A percentile compares a stretch with the other conserved stretches of the same genome.
Evolutionary conservation across 768 basidiomycete genomes (phyloP).

Genomic region (Hirschioporus abietinus): DNA sequence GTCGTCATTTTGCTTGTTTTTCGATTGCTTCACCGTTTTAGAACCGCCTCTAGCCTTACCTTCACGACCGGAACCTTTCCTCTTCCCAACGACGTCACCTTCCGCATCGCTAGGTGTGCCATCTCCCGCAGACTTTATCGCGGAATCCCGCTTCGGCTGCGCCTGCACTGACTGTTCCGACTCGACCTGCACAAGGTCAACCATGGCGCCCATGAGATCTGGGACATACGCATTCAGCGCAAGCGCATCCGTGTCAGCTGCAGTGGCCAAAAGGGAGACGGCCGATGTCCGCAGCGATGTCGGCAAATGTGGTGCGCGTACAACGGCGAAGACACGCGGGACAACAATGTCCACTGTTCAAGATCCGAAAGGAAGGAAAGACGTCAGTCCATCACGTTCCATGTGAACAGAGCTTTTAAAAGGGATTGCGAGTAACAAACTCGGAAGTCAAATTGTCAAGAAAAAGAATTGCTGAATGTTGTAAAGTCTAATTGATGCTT

Average conservation of each 20-base stretch:
- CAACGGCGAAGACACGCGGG: constrained; percentile 60
- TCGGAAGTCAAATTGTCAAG: neutral
- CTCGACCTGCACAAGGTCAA: constrained; percentile 74
- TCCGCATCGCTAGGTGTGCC: neutral
- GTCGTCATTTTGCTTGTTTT: constrained; percentile 7
- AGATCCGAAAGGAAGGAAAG: neutral
- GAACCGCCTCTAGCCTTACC: neutral
- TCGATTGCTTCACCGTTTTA: constrained; percentile 12
- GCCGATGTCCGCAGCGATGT: constrained; percentile 68
- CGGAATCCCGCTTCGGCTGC: constrained; percentile 6
- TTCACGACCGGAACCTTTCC: neutral
- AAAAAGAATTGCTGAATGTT: neutral
- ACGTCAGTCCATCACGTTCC: neutral
- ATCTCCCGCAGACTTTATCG: constrained; percentile 3
- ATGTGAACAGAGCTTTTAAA: neutral
- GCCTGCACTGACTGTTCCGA: constrained; percentile 28
- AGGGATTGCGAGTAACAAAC: neutral
- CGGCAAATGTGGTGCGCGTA: constrained; percentile 58
- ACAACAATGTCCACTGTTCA: constrained; percentile 60
- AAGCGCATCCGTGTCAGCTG: constrained; percentile 56
- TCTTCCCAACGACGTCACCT: neutral
- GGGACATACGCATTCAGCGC: constrained; percentile 58
- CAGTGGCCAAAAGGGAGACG: constrained; percentile 67
- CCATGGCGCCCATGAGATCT: constrained; percentile 60
- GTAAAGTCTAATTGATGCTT: neutral